A percentile compares a stretch with the other conserved stretches of the same genome.
Evolutionary conservation across 371 early-diverging fungal species (phyloP).

Genomic region (Choanephora cucurbitarum): DNA sequence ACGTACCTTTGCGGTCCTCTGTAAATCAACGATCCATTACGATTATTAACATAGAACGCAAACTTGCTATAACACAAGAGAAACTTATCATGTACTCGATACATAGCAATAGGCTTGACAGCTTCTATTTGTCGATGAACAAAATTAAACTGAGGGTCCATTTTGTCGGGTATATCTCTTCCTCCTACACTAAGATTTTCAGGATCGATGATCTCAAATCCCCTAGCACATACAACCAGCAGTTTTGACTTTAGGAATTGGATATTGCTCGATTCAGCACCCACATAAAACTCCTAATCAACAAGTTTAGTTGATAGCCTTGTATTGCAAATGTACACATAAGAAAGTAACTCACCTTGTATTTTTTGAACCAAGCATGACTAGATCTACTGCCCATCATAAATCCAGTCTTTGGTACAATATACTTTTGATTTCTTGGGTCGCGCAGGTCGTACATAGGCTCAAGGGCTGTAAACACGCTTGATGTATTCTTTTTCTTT

Average conservation of each 20-base stretch:
- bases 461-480: constrained; percentile 36
- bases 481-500: constrained; percentile 51
- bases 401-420: constrained; percentile 33
- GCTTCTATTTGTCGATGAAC: constrained; percentile 65
- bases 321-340: too few species aligned
- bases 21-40: constrained; percentile 40
- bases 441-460: constrained; percentile 45
- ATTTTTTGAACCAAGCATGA: constrained; percentile 42
- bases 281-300: constrained; percentile 77
- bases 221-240: constrained; percentile 76
- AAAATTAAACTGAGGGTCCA: constrained; percentile 74
- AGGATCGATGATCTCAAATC: constrained; percentile 83
- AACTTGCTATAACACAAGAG: constrained; percentile 87
- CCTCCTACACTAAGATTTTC: constrained; percentile 54
- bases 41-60: constrained; percentile 83
- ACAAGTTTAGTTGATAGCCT: background rate
- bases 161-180: constrained; percentile 58
- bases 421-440: constrained; percentile 34
- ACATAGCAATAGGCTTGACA: constrained; percentile 76
- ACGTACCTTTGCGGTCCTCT: constrained; percentile 41
- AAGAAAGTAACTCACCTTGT: constrained; percentile 19
- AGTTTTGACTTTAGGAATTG: constrained; percentile 74
- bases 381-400: constrained; percentile 43
- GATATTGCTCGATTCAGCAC: constrained; percentile 72
- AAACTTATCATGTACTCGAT: constrained; percentile 63